Evolutionary conservation across 805 yeast genomes (phyloP), one percentile per base, ranked within the genome.

Genomic region (Novakomyces olei): DNA sequence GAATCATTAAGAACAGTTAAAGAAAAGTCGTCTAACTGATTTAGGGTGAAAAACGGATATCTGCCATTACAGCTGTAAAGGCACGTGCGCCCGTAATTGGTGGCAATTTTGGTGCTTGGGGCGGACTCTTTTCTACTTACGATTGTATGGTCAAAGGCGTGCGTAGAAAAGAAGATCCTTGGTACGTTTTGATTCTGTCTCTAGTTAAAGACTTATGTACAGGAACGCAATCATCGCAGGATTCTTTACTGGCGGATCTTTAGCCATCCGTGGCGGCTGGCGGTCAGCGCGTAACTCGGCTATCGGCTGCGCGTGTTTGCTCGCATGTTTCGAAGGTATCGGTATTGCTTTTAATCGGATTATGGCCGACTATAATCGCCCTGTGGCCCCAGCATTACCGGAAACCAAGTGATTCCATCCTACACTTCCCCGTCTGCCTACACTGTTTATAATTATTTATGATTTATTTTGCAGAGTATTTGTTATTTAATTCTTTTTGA

Each of bases 61-160:
- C 98, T 36, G 78, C 93, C 15, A 51, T 85, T 35, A 63, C 78
- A 27, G 95, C 96, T 26, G 75, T 88, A 45, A 80, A 80, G 51
- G 79, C 94, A 33, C 69, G 98, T 55, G 96, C 95, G 2, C 99
- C 99, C 26, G 94, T 85, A 32, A 81, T 85, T 35, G 98, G 98
- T 43, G 98, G 98, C 50, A 88, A 88, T 57, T 85, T 88, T 49
- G 98, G 98, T 60, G 92, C 79, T 26, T 88, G 98, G 98, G 98
- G 98, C 64, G 98, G 98, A 39, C 61, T 88, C 46, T 88, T 88
- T 52, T 80, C 95, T 22, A 75, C 91, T 9, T 88, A 72, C 50
- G 98, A 88, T 57, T 88, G 98, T 63, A 67, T 83, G 10, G 92
- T 88, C 30, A 88, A 85, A 56, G 93, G 85, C 2, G 69, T 88